Evolutionary conservation across 306 rosid species (phyloP).

Genomic region (Argentina anserina): DNA sequence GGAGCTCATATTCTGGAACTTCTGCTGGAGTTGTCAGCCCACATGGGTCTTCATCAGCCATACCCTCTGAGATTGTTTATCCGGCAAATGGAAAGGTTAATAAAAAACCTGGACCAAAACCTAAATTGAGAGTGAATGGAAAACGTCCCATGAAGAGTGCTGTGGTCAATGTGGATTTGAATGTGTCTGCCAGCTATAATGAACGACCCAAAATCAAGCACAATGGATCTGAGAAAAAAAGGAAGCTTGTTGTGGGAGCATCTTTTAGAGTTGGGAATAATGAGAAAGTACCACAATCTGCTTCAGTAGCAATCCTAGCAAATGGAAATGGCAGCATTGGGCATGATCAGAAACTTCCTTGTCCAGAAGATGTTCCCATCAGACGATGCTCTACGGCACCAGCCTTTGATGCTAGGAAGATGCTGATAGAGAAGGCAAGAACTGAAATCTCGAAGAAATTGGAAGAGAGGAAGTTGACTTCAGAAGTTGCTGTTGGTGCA

Average conservation of each 20-base stretch:
- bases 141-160: conserved; percentile 40
- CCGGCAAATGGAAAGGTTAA: conserved; percentile 59
- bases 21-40: conserved; percentile 54
- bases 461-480: conserved; percentile 64
- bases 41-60: conserved; percentile 54
- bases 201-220: conserved; percentile 45
- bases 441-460: conserved; percentile 68
- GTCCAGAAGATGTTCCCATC: conserved; percentile 44
- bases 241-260: conserved; percentile 54
- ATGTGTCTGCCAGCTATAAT: conserved; percentile 30
- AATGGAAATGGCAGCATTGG: conserved; percentile 56
- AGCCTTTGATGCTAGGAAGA: conserved; percentile 68
- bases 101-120: conserved; percentile 57
- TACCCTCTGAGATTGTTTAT: conserved; percentile 42
- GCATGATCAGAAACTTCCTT: conserved; percentile 40
- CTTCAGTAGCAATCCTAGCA: conserved; percentile 48
- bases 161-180: conserved; percentile 43
- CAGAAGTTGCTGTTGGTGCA: conserved; percentile 37
- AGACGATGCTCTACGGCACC: conserved; percentile 67
- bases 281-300: conserved; percentile 45
- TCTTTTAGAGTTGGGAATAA: conserved; percentile 48
- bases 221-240: conserved; percentile 57
- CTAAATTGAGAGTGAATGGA: conserved; percentile 53
- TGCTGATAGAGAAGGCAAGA: conserved; percentile 86
- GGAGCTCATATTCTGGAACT: conserved; percentile 48